Percentiles rank a stretch among this genome's conserved stretches.
Evolutionary conservation across 139 green algal species (phyloP).

Genomic region (Picochlorum sp.): DNA sequence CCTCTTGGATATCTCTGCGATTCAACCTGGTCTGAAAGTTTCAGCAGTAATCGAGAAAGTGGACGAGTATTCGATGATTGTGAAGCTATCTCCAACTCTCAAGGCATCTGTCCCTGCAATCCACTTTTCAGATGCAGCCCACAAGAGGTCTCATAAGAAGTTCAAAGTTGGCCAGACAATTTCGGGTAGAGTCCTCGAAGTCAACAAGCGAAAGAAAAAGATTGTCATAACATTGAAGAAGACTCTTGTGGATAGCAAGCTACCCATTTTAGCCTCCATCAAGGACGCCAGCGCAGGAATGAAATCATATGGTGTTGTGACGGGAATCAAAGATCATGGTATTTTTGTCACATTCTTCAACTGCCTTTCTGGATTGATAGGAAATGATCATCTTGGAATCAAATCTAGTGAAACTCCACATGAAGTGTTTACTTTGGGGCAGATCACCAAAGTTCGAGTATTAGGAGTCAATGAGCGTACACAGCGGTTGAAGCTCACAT

Average conservation of each 20-base stretch:
- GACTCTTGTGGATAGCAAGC: conserved; percentile 62
- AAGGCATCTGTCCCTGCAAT: conserved; percentile 43
- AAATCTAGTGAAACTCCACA: conserved; percentile 36
- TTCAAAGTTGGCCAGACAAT: conserved; percentile 58
- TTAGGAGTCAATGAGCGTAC: conserved; percentile 27
- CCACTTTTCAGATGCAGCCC: conserved; percentile 42
- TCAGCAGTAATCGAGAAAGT: conserved; percentile 44
- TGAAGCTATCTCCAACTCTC: conserved; percentile 47
- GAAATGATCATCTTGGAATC: conserved; percentile 54
- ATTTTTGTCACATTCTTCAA: conserved; percentile 84
- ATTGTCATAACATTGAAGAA: conserved; percentile 77
- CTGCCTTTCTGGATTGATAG: conserved; percentile 34
- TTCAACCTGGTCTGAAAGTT: conserved; percentile 43
- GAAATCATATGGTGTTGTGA: conserved; percentile 75
- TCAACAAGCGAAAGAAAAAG: conserved; percentile 35
- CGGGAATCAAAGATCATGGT: conserved; percentile 66
- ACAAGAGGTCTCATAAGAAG: conserved; percentile 16
- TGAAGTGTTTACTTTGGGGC: conserved; percentile 38
- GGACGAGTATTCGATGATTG: conserved; percentile 46
- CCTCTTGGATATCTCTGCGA: conserved; percentile 25
- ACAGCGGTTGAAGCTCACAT: conserved; percentile 40
- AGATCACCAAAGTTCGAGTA: conserved; percentile 37
- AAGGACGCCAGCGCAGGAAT: conserved; percentile 48
- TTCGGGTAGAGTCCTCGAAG: conserved; percentile 43
- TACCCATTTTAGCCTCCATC: conserved; percentile 25